Base-by-base conservation (phyloP, 2,329 filamentous ascomycete species). In the Colletotrichum coccodes region DNA sequence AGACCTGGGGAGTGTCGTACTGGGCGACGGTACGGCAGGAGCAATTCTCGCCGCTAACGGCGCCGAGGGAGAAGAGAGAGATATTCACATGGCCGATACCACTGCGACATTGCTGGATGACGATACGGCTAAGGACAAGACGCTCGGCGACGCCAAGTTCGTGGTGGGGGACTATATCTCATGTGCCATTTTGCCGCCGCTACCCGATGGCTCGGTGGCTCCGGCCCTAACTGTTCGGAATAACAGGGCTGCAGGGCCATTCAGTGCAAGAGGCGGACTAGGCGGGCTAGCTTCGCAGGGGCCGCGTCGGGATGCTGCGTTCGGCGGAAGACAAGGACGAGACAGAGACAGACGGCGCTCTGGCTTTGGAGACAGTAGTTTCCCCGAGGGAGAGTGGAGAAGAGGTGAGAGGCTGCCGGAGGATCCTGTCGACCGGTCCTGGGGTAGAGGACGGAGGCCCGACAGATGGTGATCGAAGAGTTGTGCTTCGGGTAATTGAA, bases 121-220 rank as follows among this genome's bases (percentile, higher is more conserved):
- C 18, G 32, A 54, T n/a, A 18, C 47, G 30, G 26, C 18, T 7
- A 60, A 60, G 44, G 85, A 90, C 32, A 95, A 92, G 82, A 95
- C 93, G 9, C 81, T 98, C 36, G 85, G 85, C 42, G 93, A 97
- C 61, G 90, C 89, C 38, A 88, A 91, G 26, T 97, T 97, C 75
- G 92, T 97, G 12, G 92, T 96, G 71, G 95, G 95, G 0, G 95
- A 98, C 79, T 97, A 92, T 76, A 86, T 98, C 46, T 91, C 92
- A 66, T 95, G 93, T 77, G 93, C 94, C 6, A 90, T 97, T 68
- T 83, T 95, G 64, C 91, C 93, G 47, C 93, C 94, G 1, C 82
- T 92, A 30, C 83, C 88, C 36, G 92, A 95, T 77, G 94, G 94
- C 0, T 88, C 88, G 36, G 90, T 97, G 44, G 90, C 91, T 49